These are phyloP conservation scores for Botryosphaeria dothidea DNA, from an alignment of 2,329 filamentous ascomycete genomes.

Conservation along the genomic window DNA sequence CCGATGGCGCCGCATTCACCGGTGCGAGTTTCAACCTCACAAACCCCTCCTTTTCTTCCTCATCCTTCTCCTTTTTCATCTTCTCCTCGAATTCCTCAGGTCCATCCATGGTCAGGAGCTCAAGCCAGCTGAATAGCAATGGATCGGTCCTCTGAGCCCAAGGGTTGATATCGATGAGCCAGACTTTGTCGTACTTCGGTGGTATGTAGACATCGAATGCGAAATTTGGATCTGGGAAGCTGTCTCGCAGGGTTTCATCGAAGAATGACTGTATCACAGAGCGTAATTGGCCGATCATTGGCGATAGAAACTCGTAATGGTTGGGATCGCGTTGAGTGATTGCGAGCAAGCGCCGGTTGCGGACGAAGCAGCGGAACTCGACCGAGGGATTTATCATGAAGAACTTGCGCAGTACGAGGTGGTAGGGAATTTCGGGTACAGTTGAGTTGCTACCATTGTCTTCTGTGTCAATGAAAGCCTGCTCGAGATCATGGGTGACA, in stretches of 20 bases:
- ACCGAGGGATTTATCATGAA: slow-evolving; percentile 86
- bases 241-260: slow-evolving; percentile 67
- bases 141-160: slow-evolving; percentile 91
- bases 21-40: neutral
- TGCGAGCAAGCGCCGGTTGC: slow-evolving; percentile 74
- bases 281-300: slow-evolving; percentile 66
- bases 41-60: neutral
- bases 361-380: slow-evolving; percentile 95
- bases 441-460: slow-evolving; percentile 36
- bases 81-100: slow-evolving; percentile 47
- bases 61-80: neutral
- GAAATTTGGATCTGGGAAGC: slow-evolving; percentile 82
- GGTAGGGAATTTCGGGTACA: slow-evolving; percentile 61
- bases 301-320: slow-evolving; percentile 79
- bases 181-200: slow-evolving; percentile 69
- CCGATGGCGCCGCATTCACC: neutral
- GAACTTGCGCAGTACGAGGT: slow-evolving; percentile 84
- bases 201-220: slow-evolving; percentile 93
- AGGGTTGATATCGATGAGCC: slow-evolving; percentile 91
- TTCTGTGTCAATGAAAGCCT: slow-evolving; percentile 79
- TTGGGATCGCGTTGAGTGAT: slow-evolving; percentile 90
- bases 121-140: slow-evolving; percentile 84
- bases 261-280: slow-evolving; percentile 77
- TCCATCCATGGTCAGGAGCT: slow-evolving; percentile 73
- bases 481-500: slow-evolving; percentile 88